Evolutionary conservation across 2,329 filamentous ascomycete species (phyloP).

Genomic region (Seiridium unicorne): DNA sequence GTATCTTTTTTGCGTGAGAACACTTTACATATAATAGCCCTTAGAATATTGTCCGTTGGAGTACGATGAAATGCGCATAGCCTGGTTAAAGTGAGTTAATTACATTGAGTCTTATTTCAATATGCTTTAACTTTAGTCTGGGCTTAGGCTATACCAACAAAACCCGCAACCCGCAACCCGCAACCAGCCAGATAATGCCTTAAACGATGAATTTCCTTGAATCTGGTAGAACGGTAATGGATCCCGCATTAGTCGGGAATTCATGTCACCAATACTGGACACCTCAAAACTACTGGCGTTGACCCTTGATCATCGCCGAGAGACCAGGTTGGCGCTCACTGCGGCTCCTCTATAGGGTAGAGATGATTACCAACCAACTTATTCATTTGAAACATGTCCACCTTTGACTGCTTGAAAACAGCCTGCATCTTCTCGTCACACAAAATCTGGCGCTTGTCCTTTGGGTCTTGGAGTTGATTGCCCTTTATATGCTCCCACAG

Average conservation of each 20-base stretch:
- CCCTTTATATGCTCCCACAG: constrained; percentile 95
- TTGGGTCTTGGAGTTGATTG: constrained; percentile 84
- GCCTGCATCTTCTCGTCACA: constrained; percentile 91
- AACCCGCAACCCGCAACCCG: background rate
- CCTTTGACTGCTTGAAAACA: constrained; percentile 85
- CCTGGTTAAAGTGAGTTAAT: too few relatives aligned
- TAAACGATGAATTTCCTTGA: background rate
- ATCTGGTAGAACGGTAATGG: background rate
- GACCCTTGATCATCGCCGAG: background rate
- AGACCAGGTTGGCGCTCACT: constrained; percentile 6
- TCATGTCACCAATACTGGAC: too few relatives aligned
- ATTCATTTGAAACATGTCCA: constrained; percentile 99
- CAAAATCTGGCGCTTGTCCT: constrained; percentile 85
- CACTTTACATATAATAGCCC: too few relatives aligned
- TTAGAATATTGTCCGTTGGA: too few relatives aligned
- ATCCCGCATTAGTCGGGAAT: too few relatives aligned
- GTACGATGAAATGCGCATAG: too few relatives aligned
- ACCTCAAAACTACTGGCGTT: too few relatives aligned
- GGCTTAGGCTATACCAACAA: too few relatives aligned
- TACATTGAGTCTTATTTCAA: too few relatives aligned
- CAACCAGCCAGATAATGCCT: background rate
- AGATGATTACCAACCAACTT: constrained; percentile 89
- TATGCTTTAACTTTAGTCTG: too few relatives aligned
- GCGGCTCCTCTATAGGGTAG: constrained; percentile 75
- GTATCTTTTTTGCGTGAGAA: too few relatives aligned